Percentiles rank a stretch among this genome's conserved stretches.
Evolutionary conservation across 75 land plant genomes (phyloP).

Genomic region (Picea sitchensis): DNA sequence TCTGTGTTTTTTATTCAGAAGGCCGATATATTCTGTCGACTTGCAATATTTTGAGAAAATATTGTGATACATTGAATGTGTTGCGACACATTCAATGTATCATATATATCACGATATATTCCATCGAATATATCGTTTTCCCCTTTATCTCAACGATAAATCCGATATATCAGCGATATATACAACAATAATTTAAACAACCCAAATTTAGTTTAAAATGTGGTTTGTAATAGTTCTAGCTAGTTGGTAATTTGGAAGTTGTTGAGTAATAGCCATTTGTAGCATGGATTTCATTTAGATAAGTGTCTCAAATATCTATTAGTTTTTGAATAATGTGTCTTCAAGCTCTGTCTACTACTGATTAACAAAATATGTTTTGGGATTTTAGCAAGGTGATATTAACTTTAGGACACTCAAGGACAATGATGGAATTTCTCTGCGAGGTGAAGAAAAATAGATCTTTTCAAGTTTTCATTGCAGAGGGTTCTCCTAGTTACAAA

Average conservation of each 20-base stretch:
- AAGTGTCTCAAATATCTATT: background rate
- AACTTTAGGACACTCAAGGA: conserved; percentile 86
- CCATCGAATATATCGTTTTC: too few relatives aligned
- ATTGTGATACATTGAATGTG: too few relatives aligned
- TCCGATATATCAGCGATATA: too few relatives aligned
- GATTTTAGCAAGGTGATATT: conserved; percentile 94
- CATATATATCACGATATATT: too few relatives aligned
- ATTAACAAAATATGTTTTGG: background rate
- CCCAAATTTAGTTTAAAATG: too few relatives aligned
- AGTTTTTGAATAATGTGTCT: background rate
- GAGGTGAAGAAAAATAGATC: conserved; percentile 95
- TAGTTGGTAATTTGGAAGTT: background rate
- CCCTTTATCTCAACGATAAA: too few relatives aligned
- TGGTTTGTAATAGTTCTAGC: background rate
- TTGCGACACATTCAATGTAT: too few relatives aligned
- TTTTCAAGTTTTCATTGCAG: conserved; percentile 95
- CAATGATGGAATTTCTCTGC: conserved; percentile 82
- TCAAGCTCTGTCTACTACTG: background rate
- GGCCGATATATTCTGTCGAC: too few relatives aligned
- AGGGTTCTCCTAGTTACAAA: conserved; percentile 91
- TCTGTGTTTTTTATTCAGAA: too few relatives aligned
- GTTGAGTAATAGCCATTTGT: too few relatives aligned
- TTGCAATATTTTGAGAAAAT: too few relatives aligned
- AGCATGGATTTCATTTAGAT: background rate
- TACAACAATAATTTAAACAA: too few relatives aligned